Conservation (phyloP, 331 rosid species). For the Ulmus americana region DNA sequence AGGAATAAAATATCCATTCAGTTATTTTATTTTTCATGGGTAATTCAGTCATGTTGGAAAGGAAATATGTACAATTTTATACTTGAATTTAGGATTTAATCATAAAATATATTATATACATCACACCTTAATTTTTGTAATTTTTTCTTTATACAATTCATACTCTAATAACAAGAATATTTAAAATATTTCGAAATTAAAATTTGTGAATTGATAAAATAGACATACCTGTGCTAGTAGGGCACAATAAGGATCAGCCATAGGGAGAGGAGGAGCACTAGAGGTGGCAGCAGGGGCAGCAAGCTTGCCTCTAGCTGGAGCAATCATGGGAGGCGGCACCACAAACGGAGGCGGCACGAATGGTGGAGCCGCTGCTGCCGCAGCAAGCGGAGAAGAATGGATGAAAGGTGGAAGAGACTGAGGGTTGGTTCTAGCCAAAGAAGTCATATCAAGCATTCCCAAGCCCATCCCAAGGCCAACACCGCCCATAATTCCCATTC, state of each 20-base stretch:
- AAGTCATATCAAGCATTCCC: constrained; percentile 32
- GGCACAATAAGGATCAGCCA: constrained; percentile 42
- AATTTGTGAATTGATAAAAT: not conserved
- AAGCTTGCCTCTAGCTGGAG: constrained; percentile 27
- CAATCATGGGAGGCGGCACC: constrained; percentile 26
- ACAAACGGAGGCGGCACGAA: constrained; percentile 29
- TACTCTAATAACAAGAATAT: too few species aligned
- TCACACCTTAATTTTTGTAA: not conserved
- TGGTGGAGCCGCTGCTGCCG: constrained; percentile 13
- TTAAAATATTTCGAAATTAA: too few species aligned
- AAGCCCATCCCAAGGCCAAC: constrained; percentile 29
- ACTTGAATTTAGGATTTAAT: too few species aligned
- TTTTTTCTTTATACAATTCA: not conserved
- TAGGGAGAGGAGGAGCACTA: constrained; percentile 25
- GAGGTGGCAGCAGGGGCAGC: constrained; percentile 21
- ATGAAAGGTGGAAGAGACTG: constrained; percentile 33
- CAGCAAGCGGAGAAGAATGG: constrained; percentile 22
- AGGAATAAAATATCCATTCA: not conserved
- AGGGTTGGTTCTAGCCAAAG: constrained; percentile 23
- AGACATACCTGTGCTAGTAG: constrained; percentile 48
- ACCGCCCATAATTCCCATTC: constrained; percentile 37
- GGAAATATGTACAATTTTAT: too few species aligned
- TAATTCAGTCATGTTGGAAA: too few species aligned
- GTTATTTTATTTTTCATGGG: too few species aligned
- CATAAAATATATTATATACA: not conserved